Base-by-base conservation (phyloP, 345 rosid species). In the Pistacia vera region DNA sequence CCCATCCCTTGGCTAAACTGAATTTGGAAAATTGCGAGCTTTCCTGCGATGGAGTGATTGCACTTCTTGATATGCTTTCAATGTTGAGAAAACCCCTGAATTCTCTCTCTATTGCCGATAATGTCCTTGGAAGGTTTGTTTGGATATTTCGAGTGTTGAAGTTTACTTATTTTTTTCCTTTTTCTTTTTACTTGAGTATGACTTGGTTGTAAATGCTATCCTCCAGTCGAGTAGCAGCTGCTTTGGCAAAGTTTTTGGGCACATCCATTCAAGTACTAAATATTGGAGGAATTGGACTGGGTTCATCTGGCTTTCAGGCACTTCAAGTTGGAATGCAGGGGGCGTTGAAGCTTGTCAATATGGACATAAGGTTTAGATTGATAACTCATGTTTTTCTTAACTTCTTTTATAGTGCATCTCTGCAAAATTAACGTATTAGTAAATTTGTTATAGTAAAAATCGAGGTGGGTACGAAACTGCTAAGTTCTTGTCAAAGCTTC, bases 391-490 rank as follows among this genome's bases (percentile, higher is more conserved):
- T 66, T 73, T 72, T 63, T 64, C 18, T 75, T 68, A 52, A 33
- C 36, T 64, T 38, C 76, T 16, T 41, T 70, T 36, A 2, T 18
- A 33, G 36, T 17, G 12, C 20, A 11, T 69, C n/a, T 11, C 18
- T 49, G 25, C 35, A 16, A 61, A 61, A 60, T 79, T 72, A 68
- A 14, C 33, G 12, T 10, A 17, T 68, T 75, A 48, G 66, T 66
- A 74, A 60, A 72, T 73, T 77, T 65, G n/a, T 14, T 80, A 16
- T 75, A 95, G 98, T 86, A 92, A 95, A 88, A 95, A 93, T 80
- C 94, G 96, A 1, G 97, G 99, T 69, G 93, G 93, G 73, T 70
- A 81, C 66, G 97, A 87, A 82, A 81, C 92, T 28, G 97, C 92
- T 48, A 86, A 81, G 55, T 95, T 95, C 83, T 75, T 93, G 86